phyloP scores from a whole-genome alignment of 164 flowering plant species.

The Chimonanthus salicifolius region DNA sequence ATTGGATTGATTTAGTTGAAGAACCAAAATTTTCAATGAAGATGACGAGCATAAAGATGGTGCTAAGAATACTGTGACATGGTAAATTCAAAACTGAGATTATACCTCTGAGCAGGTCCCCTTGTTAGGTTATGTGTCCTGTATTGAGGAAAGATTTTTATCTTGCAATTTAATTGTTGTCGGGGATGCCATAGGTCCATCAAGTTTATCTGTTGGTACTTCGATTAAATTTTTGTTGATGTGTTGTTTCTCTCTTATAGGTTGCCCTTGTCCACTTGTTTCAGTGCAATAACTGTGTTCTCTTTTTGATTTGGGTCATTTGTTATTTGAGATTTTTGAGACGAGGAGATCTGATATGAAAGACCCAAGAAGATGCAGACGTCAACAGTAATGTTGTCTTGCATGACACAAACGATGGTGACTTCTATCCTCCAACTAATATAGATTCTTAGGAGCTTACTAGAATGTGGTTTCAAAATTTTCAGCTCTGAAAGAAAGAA shows the following conservation, averaged over 20 bases:
- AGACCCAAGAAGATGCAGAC: background rate
- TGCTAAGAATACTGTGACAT: background rate
- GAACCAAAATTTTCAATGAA: background rate
- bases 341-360: background rate
- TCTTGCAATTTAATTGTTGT: background rate
- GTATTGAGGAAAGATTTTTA: background rate
- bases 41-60: background rate
- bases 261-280: too few species aligned
- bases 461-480: background rate
- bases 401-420: background rate
- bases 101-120: background rate
- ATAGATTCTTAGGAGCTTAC: background rate
- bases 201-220: background rate
- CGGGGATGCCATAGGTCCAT: background rate
- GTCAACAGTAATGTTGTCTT: background rate
- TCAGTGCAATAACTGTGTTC: background rate
- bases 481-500: too few species aligned
- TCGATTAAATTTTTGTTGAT: background rate
- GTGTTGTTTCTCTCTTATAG: too few species aligned
- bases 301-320: background rate
- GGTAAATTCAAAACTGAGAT: background rate
- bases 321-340: background rate
- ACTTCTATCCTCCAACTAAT: background rate
- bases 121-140: background rate
- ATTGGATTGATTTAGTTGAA: background rate